Conservation (phyloP, 345 rosid genomes). For the Populus ilicifolia region DNA sequence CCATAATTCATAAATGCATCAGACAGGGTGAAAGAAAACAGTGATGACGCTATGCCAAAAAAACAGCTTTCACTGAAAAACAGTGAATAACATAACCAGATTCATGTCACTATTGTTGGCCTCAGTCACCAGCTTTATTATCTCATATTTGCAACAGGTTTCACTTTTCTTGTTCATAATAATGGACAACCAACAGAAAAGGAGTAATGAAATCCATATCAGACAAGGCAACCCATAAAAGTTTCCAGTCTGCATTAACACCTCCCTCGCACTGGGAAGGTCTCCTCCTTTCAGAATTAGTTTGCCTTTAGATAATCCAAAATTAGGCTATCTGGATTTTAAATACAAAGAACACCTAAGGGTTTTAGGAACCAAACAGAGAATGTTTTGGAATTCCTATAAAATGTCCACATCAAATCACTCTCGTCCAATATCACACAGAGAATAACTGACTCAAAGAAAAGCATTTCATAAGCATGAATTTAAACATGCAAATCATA, state of each 20-base stretch:
- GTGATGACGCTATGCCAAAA: too few relatives aligned
- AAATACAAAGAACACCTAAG: not conserved
- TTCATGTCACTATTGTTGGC: not conserved
- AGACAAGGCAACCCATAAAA: too few relatives aligned
- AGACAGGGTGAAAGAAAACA: too few relatives aligned
- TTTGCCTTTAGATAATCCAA: not conserved
- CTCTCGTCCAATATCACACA: too few relatives aligned
- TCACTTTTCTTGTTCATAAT: not conserved
- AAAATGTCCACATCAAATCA: not conserved
- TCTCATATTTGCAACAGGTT: not conserved
- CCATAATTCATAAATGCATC: too few relatives aligned
- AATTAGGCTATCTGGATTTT: too few relatives aligned
- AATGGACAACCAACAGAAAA: not conserved
- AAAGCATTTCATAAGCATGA: not conserved
- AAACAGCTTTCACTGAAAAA: not conserved
- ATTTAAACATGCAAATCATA: not conserved
- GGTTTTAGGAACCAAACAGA: not conserved
- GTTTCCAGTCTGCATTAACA: too few relatives aligned
- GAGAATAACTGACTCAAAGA: not conserved
- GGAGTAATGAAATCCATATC: too few relatives aligned
- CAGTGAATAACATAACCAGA: not conserved
- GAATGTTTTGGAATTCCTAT: not conserved
- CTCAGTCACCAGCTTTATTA: not conserved
- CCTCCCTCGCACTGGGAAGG: not conserved
- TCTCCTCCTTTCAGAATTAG: not conserved